Base-by-base conservation (phyloP, 2,329 filamentous ascomycete species). In the Microcyclospora pomicola region DNA sequence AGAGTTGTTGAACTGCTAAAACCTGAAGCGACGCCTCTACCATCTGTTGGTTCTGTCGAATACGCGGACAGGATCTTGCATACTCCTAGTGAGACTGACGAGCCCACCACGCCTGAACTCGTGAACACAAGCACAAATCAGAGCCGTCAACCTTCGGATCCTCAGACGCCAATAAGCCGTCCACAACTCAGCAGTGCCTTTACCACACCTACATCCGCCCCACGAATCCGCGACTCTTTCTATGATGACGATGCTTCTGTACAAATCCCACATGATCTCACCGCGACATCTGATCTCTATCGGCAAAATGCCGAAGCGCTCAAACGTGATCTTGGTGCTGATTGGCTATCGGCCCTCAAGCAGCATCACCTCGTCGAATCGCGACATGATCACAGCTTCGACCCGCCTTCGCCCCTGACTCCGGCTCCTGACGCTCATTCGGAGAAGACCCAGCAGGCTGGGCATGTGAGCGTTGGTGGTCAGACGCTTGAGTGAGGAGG, bases 301-400 rank as follows among this genome's bases (percentile, higher is more conserved):
- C 77, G 82, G 40, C 82, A 82, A 57, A 91, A 91, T 59, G 80
- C 96, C 38, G 86, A 94, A 59, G 77, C 82, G 2, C 64, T 95
- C 38, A 80, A 86, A 43, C 80, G 80, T 52, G 84, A 88, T 52
- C 79, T 94, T 47, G 87, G 87, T 27, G 84, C 78, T 50, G 82
- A 78, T 29, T 98, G 93, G 72, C 71, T 98, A 30, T 87, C 78
- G 45, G 84, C 82, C 11, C 67, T 96, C 36, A 81, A 82, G 42
- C 87, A 94, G 51, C 82, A 91, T 57, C 69, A 61, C 27, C 72
- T 71, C 66, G 65, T 41, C 19, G 46, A 47, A 5, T 4, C 30
- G 6, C 30, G 30, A 31, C 14, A 31, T 31, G 14, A 31, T 15
- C 12, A 31, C 14, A 15, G 14, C 14, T n/a, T 15, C 30, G 6